Conservation (phyloP, 352 stramenopile genomes). For the Saprolegnia diclina region DNA sequence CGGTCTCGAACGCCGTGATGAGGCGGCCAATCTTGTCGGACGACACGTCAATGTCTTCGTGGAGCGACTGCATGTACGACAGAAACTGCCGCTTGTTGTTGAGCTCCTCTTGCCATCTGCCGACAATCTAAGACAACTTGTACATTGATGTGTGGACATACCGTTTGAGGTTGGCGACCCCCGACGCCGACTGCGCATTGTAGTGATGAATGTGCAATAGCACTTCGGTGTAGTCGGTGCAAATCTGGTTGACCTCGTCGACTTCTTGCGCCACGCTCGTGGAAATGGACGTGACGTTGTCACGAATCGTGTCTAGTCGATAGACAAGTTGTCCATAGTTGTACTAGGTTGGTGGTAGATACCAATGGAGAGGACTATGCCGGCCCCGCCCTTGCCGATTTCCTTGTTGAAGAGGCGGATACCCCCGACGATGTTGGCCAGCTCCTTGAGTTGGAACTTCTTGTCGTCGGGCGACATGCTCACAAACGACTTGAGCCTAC, state of each 20-base stretch:
- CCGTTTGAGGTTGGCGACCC: constrained; percentile 24
- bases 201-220: constrained; percentile 70
- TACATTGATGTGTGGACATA: neutral
- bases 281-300: constrained; percentile 19
- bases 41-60: constrained; percentile 87
- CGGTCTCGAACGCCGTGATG: constrained; percentile 58
- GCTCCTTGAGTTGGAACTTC: constrained; percentile 83
- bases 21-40: constrained; percentile 73
- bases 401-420: constrained; percentile 93
- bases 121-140: constrained; percentile 37
- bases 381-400: constrained; percentile 78
- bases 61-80: constrained; percentile 85
- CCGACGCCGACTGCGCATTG: constrained; percentile 34
- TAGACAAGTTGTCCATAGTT: constrained; percentile 42
- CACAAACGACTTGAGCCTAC: constrained; percentile 89
- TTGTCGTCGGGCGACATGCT: constrained; percentile 87
- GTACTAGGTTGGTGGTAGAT: constrained; percentile 47
- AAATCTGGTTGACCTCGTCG: constrained; percentile 58
- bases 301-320: constrained; percentile 27
- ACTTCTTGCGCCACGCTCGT: constrained; percentile 35
- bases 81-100: constrained; percentile 89
- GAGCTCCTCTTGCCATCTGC: constrained; percentile 88
- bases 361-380: constrained; percentile 56
- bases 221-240: constrained; percentile 75
- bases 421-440: constrained; percentile 87